phyloP scores from a whole-genome alignment of 768 basidiomycete species.

The Russula virescens region DNA sequence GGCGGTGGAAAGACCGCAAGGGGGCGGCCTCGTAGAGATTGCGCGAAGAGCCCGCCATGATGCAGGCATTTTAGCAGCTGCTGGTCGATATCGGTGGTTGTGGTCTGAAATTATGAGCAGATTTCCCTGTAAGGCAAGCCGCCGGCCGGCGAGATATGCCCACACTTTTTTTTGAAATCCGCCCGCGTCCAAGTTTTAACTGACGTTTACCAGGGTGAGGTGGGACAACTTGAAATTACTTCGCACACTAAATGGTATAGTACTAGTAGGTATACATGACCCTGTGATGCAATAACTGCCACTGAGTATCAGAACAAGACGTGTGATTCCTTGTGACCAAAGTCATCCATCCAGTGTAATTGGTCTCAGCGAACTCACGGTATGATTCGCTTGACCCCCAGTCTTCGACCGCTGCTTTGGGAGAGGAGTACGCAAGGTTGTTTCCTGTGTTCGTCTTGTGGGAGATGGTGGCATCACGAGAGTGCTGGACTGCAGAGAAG shows the following conservation, averaged over 20 bases:
- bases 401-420: slow-evolving; percentile 8
- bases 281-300: background rate
- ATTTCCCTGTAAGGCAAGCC: too few species aligned
- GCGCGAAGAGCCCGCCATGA: slow-evolving; percentile 8
- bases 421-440: background rate
- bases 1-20: background rate
- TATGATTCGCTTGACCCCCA: slow-evolving; percentile 9
- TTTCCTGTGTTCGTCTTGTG: slow-evolving; percentile 4
- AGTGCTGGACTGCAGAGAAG: background rate
- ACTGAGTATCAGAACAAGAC: background rate
- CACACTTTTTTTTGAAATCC: too few species aligned
- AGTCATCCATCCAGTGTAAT: slow-evolving; percentile 14
- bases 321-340: background rate
- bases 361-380: slow-evolving; percentile 7
- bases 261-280: slow-evolving; percentile 13
- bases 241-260: slow-evolving; percentile 1
- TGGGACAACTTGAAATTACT: background rate
- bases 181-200: too few species aligned
- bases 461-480: background rate
- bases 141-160: too few species aligned
- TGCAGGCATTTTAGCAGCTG: background rate
- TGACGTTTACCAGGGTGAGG: background rate
- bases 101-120: too few species aligned
- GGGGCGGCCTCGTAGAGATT: background rate
- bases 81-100: background rate